A percentile compares a stretch with the other conserved stretches of the same genome.
Conservation (phyloP, 2,329 filamentous ascomycete genomes). For the Sporothrix pallida region DNA sequence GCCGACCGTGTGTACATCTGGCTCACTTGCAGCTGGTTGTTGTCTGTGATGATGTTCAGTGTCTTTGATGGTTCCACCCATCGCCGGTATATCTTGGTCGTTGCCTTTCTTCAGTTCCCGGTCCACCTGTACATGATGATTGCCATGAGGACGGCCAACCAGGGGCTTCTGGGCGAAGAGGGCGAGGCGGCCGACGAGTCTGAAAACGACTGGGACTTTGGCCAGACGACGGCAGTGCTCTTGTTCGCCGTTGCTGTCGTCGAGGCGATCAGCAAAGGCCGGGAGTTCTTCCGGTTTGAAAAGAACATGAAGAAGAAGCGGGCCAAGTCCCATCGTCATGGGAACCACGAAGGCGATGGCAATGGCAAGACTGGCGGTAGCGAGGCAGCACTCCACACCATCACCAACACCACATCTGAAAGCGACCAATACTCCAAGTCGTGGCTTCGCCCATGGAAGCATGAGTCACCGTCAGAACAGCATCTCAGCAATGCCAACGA, state of each 20-base stretch:
- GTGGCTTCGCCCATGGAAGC: background rate
- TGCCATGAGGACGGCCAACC: conserved; percentile 43
- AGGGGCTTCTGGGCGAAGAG: conserved; percentile 35
- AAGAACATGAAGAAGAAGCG: background rate
- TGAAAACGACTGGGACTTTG: conserved; percentile 17
- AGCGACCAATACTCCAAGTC: background rate
- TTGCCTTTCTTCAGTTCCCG: conserved; percentile 43
- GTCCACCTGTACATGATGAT: conserved; percentile 46
- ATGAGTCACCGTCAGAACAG: background rate
- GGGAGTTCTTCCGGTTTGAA: conserved; percentile 7
- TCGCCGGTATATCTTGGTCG: conserved; percentile 40
- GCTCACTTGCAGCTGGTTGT: conserved; percentile 38
- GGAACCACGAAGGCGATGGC: background rate
- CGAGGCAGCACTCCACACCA: background rate
- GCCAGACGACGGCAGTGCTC: background rate
- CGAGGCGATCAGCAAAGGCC: background rate
- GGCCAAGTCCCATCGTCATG: background rate
- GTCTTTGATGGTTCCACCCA: conserved; percentile 36
- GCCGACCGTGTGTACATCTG: conserved; percentile 41
- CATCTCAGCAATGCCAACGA: background rate
- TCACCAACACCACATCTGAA: background rate
- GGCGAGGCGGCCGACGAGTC: background rate
- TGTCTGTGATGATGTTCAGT: conserved; percentile 39
- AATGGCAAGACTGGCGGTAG: too few relatives aligned
- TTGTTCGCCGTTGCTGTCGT: background rate